Evolutionary conservation across 1,284 basidiomycete species (phyloP), one percentile per base, ranked within the genome.

Genomic region (Puccinia novopanici): DNA sequence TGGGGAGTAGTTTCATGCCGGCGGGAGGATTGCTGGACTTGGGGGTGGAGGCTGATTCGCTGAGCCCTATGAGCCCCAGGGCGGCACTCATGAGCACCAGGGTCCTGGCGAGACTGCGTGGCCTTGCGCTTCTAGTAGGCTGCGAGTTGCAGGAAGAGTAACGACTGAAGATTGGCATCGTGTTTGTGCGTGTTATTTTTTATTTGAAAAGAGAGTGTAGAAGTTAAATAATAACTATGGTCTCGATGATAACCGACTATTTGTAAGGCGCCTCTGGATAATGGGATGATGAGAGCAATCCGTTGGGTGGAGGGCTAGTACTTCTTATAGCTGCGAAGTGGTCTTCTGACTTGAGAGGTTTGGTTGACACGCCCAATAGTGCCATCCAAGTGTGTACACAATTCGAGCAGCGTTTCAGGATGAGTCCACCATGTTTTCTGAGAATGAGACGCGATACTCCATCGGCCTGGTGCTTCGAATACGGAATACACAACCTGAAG

Each of bases 1-100:
- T 63, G 22, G 19, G 78, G 54, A 42, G 78, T 80, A 24, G 70
- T 48, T 34, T 27, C n/a, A 48, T 67, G 45, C 34, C 9, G 63
- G 12, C 48, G 63, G 12, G 9, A 15, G 3, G 42, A 27, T 42
- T 67, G 22, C 4, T 22, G 19, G 63, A n/a, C 19, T 48, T 42
- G 19, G 27, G 19, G 17, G 54, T 59, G 54, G 71, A 40, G 13
- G 71, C 50, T 59, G 71, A 52, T 6, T 45, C 37, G 40, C 52
- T 40, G 42, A 67, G 42, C n/a, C 63, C 63, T 12, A 67, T 45
- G 54, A 73, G 54, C n/a, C 40, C 50, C 13, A 59, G 12, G 40
- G 54, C 54, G 22, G 71, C 50, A 30, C 54, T 73, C 54, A 73
- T 57, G 19, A 73, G 34, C 13, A 59, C 54, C n/a, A 73, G 40